Base-by-base conservation (phyloP, 2,329 filamentous ascomycete genomes). In the Penicillium sp. region DNA sequence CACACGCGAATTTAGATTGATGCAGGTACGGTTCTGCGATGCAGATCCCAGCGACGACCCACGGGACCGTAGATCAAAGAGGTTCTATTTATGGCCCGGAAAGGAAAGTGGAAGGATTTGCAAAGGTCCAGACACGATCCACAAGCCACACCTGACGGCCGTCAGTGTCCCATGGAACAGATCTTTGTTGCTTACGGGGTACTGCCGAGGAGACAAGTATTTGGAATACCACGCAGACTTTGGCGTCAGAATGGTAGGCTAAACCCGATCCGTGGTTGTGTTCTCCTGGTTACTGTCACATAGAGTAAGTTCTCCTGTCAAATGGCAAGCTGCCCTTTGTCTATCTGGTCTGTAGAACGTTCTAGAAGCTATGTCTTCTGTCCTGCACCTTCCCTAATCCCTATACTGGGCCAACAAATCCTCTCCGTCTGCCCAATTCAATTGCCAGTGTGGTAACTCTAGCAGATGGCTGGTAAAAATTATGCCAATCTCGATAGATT, bases 111-210 rank as follows among this genome's bases (percentile, higher is more conserved):
- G 23, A 23, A 23, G 23, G 23, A 23, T 23, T 23, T 23, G 23
- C 23, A 23, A 23, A 23, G 23, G 23, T 23, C 23, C 23, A 23
- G 23, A 23, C 23, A 23, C n/a, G n/a, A 36, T 46, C 32, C 18
- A 27, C 13, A 38, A 32, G 13, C 32, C 11, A 46, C 11, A 3
- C 19, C 27, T 47, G 23, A 29, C n/a, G 7, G 16, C 32, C 18
- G 18, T 46, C 30, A 35, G 30, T n/a, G 42, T 35, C 42, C 2
- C 29, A 35, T 45, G 11, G 35, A 40, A 47, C 26, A 27, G 26
- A 26, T 30, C 26, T 39, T 47, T 47, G 35, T 47, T 47, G 45
- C 45, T 47, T 39, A 16, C 26, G 45, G 32, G 29, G 45, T 8
- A 23, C 10, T 23, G 35, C 16, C 39, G n/a, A 23, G 18, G 46